Percentiles rank a stretch among this genome's conserved stretches.
Evolutionary conservation across 306 rosid genomes (phyloP).

Genomic region (Cercis canadensis): DNA sequence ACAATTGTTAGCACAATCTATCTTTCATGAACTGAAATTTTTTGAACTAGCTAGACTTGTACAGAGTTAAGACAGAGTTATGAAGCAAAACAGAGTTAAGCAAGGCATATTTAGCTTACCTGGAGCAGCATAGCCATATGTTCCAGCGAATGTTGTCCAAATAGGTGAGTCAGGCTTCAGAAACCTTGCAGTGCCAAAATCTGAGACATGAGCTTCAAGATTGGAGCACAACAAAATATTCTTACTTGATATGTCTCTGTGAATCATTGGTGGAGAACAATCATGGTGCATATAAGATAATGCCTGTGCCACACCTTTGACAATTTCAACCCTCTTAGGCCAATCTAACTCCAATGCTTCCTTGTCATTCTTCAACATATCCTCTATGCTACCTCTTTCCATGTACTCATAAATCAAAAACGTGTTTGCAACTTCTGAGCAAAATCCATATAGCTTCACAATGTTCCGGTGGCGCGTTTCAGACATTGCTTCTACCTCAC

Average conservation of each 20-base stretch:
- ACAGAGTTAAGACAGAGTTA: too few relatives aligned
- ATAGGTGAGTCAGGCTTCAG: conserved; percentile 42
- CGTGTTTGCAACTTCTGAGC: conserved; percentile 43
- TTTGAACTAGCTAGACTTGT: too few relatives aligned
- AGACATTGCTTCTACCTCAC: conserved; percentile 47
- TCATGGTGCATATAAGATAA: conserved; percentile 36
- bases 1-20: too few relatives aligned
- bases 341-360: conserved; percentile 46
- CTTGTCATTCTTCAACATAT: conserved; percentile 33
- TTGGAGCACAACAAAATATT: conserved; percentile 41
- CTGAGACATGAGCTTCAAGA: conserved; percentile 48
- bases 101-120: conserved; percentile 19
- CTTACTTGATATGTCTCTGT: conserved; percentile 55
- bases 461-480: conserved; percentile 54
- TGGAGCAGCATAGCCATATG: conserved; percentile 63
- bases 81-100: neutral
- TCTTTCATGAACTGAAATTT: too few relatives aligned
- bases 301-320: conserved; percentile 46
- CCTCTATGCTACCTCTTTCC: conserved; percentile 48
- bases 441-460: conserved; percentile 58
- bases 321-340: conserved; percentile 41
- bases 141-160: conserved; percentile 55
- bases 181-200: conserved; percentile 59
- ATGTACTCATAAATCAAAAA: conserved; percentile 55
- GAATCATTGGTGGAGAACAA: conserved; percentile 38